Evolutionary conservation across 495 filamentous ascomycete genomes (phyloP).

Genomic region (Bacidia gigantensis): DNA sequence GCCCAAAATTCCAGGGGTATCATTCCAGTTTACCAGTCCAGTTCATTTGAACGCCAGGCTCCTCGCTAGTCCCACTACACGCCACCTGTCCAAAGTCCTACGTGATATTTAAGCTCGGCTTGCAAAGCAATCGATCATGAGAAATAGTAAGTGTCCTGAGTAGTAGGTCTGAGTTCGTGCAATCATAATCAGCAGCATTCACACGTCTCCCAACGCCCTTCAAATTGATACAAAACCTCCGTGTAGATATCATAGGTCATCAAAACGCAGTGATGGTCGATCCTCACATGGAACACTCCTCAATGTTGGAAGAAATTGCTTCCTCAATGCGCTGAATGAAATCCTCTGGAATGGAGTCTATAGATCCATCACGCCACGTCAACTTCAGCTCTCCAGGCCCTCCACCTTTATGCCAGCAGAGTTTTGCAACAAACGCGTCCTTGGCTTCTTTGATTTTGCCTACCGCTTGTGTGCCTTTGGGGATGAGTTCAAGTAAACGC

Average conservation of each 20-base stretch:
- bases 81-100: too few species aligned
- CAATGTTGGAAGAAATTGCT: too few species aligned
- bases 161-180: too few species aligned
- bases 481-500: background rate
- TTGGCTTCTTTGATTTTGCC: background rate
- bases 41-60: too few species aligned
- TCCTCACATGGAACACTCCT: background rate
- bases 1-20: background rate
- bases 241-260: background rate
- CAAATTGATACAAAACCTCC: background rate
- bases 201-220: too few species aligned
- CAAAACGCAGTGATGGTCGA: background rate
- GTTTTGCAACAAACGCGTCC: background rate
- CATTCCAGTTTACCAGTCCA: background rate
- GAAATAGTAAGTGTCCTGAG: too few species aligned
- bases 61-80: too few species aligned
- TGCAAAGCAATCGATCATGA: too few species aligned
- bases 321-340: background rate
- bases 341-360: background rate
- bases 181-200: too few species aligned
- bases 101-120: too few species aligned
- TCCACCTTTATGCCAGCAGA: background rate
- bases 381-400: background rate
- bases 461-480: background rate
- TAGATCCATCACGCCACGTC: background rate